Percentiles rank a stretch among this genome's conserved stretches.
Evolutionary conservation across 306 rosid species (phyloP).

Genomic region (Carpinus viminea): DNA sequence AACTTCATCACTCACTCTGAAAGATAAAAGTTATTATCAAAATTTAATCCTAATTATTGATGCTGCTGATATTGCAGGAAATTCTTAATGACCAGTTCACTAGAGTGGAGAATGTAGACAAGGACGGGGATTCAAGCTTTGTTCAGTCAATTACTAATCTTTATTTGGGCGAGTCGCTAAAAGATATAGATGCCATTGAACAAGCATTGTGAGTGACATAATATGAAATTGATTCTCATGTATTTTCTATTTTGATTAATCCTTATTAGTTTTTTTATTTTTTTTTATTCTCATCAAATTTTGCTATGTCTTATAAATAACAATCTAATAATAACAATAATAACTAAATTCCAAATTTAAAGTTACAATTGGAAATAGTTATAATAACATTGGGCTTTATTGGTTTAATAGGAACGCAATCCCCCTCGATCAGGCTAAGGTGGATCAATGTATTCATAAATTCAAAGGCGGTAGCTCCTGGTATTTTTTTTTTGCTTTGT

Average conservation of each 20-base stretch:
- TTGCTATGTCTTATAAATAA: too few relatives aligned
- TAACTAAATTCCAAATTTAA: background rate
- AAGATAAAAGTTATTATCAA: too few relatives aligned
- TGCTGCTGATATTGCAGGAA: constrained; percentile 9
- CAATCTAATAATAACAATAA: background rate
- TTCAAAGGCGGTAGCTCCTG: constrained; percentile 16
- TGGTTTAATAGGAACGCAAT: constrained; percentile 9
- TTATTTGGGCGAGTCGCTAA: too few relatives aligned
- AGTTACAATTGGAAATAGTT: background rate
- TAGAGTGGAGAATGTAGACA: constrained; percentile 35
- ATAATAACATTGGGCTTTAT: background rate
- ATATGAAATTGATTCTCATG: background rate
- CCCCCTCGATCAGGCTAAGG: background rate
- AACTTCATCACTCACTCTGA: too few relatives aligned
- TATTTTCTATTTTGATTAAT: background rate
- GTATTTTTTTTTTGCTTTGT: too few relatives aligned
- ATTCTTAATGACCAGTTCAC: constrained; percentile 26
- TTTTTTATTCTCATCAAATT: too few relatives aligned
- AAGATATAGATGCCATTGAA: constrained; percentile 4
- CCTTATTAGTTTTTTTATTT: background rate
- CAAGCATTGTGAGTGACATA: constrained; percentile 30
- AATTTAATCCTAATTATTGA: too few relatives aligned
- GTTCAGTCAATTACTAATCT: background rate
- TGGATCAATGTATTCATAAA: constrained; percentile 18
- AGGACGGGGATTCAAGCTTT: constrained; percentile 25